Conservation (phyloP, 768 basidiomycete species). For the Leccinum subtestaceum region DNA sequence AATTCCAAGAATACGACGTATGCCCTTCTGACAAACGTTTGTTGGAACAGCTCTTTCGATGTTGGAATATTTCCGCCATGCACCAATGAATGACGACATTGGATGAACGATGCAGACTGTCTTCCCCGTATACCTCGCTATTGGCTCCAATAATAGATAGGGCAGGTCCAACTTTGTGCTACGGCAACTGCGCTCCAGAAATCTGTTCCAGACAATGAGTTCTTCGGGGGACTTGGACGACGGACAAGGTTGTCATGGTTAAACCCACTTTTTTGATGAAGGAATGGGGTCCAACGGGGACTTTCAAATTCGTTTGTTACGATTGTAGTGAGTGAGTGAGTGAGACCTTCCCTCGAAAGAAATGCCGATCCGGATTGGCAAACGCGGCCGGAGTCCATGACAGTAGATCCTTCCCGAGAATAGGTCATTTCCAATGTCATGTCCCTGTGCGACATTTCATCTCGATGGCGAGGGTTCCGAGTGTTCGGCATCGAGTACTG, state of each 20-base stretch:
- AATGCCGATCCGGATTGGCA: conserved; percentile 7
- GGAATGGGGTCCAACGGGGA: background rate
- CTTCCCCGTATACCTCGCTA: background rate
- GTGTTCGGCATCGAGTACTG: background rate
- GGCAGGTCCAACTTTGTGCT: background rate
- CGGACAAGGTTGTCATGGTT: background rate
- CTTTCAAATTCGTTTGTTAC: conserved; percentile 3
- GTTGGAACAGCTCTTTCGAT: background rate
- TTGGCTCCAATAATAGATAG: background rate
- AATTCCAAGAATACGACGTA: conserved; percentile 5
- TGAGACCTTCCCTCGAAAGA: background rate
- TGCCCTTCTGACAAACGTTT: background rate
- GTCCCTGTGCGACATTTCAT: conserved; percentile 15
- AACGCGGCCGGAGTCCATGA: conserved; percentile 3
- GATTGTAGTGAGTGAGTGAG: background rate
- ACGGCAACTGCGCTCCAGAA: background rate
- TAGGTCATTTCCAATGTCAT: conserved; percentile 17
- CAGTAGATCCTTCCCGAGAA: conserved; percentile 19
- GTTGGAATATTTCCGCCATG: background rate
- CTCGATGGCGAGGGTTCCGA: conserved; percentile 1
- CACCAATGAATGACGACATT: too few relatives aligned
- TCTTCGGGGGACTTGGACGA: background rate
- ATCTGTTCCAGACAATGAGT: background rate
- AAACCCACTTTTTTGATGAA: background rate
- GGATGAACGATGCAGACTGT: background rate